Conservation (phyloP, 2,329 filamentous ascomycete genomes). For the Fusarium brachygibbosum region DNA sequence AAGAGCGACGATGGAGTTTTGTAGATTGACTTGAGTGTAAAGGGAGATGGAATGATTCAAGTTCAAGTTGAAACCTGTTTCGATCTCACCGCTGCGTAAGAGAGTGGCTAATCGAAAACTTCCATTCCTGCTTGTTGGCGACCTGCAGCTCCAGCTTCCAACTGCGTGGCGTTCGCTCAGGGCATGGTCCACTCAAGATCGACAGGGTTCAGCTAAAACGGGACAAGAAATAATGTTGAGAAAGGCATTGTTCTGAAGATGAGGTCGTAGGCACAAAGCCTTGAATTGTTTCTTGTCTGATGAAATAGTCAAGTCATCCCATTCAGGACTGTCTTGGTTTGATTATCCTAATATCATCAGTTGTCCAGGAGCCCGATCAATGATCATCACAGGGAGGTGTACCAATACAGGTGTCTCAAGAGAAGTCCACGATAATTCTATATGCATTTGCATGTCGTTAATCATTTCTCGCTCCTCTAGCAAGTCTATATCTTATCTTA, state of each 20-base stretch:
- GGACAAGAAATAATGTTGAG: neutral
- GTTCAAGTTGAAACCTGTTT: constrained; percentile 1
- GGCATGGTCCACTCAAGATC: constrained; percentile 30
- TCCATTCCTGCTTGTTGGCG: constrained; percentile 2
- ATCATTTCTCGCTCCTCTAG: constrained; percentile 20
- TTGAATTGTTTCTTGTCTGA: no score
- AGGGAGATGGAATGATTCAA: neutral
- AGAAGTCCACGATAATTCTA: neutral
- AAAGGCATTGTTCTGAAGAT: neutral
- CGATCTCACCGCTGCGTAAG: constrained; percentile 17
- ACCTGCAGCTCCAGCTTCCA: constrained; percentile 27
- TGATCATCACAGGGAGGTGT: neutral
- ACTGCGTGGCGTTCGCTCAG: constrained; percentile 25
- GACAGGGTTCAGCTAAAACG: constrained; percentile 30
- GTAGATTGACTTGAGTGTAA: neutral
- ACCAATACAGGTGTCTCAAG: neutral
- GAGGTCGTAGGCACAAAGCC: neutral
- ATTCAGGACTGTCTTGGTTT: constrained; percentile 5
- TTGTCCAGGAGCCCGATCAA: constrained; percentile 12
- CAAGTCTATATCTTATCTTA: constrained; percentile 22
- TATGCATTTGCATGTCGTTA: neutral
- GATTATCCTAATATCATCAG: constrained; percentile 8
- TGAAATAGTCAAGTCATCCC: neutral
- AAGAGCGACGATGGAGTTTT: neutral
- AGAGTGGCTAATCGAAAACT: constrained; percentile 20